Base-by-base conservation (phyloP, 2,329 filamentous ascomycete genomes). In the Pseudogymnoascus sp. region DNA sequence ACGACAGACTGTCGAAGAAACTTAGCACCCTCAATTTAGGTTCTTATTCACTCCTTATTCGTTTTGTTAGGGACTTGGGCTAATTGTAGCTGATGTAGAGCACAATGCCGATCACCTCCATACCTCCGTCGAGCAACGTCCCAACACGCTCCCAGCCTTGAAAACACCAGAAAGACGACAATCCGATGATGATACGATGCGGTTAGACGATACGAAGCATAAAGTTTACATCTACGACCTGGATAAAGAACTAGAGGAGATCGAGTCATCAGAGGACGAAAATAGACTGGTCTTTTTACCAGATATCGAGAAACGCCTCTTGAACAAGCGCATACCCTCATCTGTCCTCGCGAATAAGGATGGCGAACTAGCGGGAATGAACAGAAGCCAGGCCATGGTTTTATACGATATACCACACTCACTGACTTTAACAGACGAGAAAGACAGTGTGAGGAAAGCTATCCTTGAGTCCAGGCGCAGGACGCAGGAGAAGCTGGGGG, bases 221-320 rank as follows among this genome's bases (percentile, higher is more conserved):
- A 90, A 89, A 71, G 85, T 97, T 64, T 97, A 94, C 80, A 92
- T 99, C 69, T 88, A 92, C 78, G 87, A 95, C 74, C 80, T 99
- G 8, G 92, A 96, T 72, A 89, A 89, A 69, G 93, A 97, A 76
- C 83, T 97, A 55, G 87, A 88, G 12, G 85, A 88, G 66, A 78
- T 81, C 29, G 84, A 89, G 64, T 77, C 80, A 58, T 78, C 83
- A 43, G 80, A 85, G 62, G 80, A 82, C 65, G 79, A 83, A 21
- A 81, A 83, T 67, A 82, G 79, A 67, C 82, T 95, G 55, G 81
- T 92, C 71, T 92, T 97, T 77, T 81, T 96, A 0, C 87, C 91
- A 0, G 90, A 95, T 72, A 89, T 97, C 62, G 88, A 93, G 72
- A 91, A 89, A 75, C 88, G 90, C 72, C 81, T 97, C 61, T 81